Evolutionary conservation across 768 basidiomycete genomes (phyloP).

Genomic region (Hypholoma sublateritium): DNA sequence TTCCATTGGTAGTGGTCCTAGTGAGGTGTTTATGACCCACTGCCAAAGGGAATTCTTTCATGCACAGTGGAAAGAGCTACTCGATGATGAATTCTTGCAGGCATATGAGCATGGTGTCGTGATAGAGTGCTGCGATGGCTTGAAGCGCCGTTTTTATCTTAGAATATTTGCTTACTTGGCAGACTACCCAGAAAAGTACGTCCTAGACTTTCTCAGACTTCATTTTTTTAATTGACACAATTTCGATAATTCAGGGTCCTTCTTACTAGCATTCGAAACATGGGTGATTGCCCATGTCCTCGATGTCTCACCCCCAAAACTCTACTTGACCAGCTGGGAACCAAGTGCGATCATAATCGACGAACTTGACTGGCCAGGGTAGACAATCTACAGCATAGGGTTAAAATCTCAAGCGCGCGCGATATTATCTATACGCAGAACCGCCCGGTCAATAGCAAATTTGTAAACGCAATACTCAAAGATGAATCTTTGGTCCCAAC

Average conservation of each 20-base stretch:
- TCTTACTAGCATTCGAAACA: not conserved
- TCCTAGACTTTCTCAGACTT: not conserved
- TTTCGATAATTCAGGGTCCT: constrained; percentile 4
- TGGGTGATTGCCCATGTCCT: constrained; percentile 26
- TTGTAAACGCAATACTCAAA: not conserved
- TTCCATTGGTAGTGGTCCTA: not conserved
- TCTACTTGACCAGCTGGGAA: constrained; percentile 28
- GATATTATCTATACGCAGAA: too few species aligned
- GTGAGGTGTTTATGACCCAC: constrained; percentile 13
- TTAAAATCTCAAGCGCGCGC: too few species aligned
- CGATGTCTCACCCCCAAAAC: constrained; percentile 23
- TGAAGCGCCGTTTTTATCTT: constrained; percentile 27
- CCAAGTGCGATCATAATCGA: constrained; percentile 10
- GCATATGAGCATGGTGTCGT: constrained; percentile 30
- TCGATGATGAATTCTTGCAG: constrained; percentile 12
- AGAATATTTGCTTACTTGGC: constrained; percentile 33
- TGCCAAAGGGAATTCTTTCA: constrained; percentile 30
- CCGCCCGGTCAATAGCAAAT: too few species aligned
- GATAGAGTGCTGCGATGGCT: constrained; percentile 28
- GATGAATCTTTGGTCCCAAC: not conserved
- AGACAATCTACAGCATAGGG: constrained; percentile 2
- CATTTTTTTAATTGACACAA: constrained; percentile 28
- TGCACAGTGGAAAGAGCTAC: constrained; percentile 24
- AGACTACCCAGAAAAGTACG: constrained; percentile 37
- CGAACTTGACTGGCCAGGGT: constrained; percentile 8